Evolutionary conservation across 768 basidiomycete genomes (phyloP).

Genomic region (Paxillus rubicundulus): DNA sequence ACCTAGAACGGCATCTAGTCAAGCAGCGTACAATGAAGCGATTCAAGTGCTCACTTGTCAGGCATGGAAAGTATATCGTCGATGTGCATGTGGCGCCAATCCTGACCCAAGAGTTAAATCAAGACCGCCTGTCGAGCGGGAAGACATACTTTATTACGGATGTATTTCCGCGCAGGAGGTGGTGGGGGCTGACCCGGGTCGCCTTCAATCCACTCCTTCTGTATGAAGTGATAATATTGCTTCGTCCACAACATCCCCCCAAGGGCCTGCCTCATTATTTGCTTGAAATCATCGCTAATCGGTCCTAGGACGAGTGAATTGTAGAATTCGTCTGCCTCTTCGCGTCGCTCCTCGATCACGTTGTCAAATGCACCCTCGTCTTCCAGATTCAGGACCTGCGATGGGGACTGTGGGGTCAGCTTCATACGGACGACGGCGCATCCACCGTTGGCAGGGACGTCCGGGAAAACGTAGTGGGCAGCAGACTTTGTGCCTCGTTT

Average conservation of each 20-base stretch:
- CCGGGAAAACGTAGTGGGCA: slow-evolving; percentile 83
- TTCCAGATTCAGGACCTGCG: slow-evolving; percentile 75
- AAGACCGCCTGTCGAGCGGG: not conserved
- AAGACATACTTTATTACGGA: slow-evolving; percentile 72
- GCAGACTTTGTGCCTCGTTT: slow-evolving; percentile 89
- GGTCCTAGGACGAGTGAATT: slow-evolving; percentile 73
- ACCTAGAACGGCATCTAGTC: slow-evolving; percentile 40
- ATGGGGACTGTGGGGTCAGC: slow-evolving; percentile 72
- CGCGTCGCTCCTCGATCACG: slow-evolving; percentile 81
- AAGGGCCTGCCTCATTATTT: slow-evolving; percentile 95
- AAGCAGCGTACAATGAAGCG: not conserved
- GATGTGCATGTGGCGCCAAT: slow-evolving; percentile 95
- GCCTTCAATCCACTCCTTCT: slow-evolving; percentile 94
- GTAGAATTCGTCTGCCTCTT: slow-evolving; percentile 98
- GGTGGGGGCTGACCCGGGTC: slow-evolving; percentile 95
- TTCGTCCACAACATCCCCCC: slow-evolving; percentile 99
- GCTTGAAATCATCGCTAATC: slow-evolving; percentile 88
- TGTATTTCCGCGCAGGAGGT: slow-evolving; percentile 80
- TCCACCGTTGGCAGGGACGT: slow-evolving; percentile 89
- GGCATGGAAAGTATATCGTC: slow-evolving; percentile 98
- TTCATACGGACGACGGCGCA: slow-evolving; percentile 94
- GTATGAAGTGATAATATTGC: slow-evolving; percentile 94
- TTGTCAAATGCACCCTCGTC: slow-evolving; percentile 92
- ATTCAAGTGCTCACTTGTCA: slow-evolving; percentile 67
- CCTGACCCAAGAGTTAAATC: slow-evolving; percentile 40